Evolutionary conservation across 257 asterid genomes (phyloP), one percentile per base, ranked within the genome.

Genomic region (Fraxinus cuspidata): DNA sequence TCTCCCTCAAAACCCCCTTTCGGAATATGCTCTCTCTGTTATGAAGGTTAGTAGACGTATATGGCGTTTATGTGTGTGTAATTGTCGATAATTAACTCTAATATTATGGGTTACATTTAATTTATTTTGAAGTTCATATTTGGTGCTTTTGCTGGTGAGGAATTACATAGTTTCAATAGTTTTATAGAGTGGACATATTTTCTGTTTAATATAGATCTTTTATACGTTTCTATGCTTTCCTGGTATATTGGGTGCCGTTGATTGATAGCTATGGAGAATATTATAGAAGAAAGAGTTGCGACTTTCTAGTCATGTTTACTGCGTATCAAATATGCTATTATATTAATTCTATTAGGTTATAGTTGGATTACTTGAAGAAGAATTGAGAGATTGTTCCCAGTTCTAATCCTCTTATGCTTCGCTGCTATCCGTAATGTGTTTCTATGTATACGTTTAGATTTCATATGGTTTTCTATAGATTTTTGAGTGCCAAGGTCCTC

Each of bases 1-100:
- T 21, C 70, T 93, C 51, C 84, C 97, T 58, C 91, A 88, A 74
- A 90, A 76, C 75, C 90, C 97, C n/a, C 80, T 79, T 71, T 82
- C 94, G 53, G 84, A 83, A 65, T 93, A 89, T 72, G 98, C 94
- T 79, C 84, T 96, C 12, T 86, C 83, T 64, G 86, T 89, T 79
- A 90, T 94, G 93, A 89, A 90, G 97, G 97, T 91, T 69, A n/a
- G 67, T 68, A 27, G 69, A 63, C 18, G 28, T 63, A 63, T 63
- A 9, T 63, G 69, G 34, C 5, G 18, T 25, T 63, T 23, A 25
- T 9, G 32, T 25, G 28, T 63, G 35, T 10, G 69, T 27, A 25
- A 63, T 10, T 23, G 35, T 23, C 69, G 18, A 27, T 63, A 25
- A 67, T 51, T 66, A n/a, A 21, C 18, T 74, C 27, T 23, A 12